These are phyloP conservation scores for Trichoderma sp. DNA, from an alignment of 2,329 filamentous ascomycete species.

Conservation along the genomic window DNA sequence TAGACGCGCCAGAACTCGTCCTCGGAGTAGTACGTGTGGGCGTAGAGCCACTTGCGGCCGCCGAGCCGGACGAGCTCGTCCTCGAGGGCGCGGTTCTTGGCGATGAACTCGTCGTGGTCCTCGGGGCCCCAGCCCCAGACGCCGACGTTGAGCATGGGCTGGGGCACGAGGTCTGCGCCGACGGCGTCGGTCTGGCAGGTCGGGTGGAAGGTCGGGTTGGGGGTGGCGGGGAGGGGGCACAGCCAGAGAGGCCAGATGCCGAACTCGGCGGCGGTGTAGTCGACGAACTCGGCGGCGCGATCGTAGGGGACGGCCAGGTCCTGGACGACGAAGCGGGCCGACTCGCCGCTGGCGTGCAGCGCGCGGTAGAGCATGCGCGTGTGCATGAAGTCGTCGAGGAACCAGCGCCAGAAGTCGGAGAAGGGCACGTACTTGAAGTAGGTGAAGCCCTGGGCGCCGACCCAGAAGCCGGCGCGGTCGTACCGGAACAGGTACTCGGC, in stretches of 20 bases:
- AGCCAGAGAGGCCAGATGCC: constrained; percentile 64
- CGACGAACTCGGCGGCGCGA: constrained; percentile 55
- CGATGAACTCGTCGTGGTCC: constrained; percentile 61
- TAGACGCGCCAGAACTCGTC: constrained; percentile 70
- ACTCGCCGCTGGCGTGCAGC: constrained; percentile 67
- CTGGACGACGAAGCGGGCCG: constrained; percentile 67
- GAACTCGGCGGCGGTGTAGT: constrained; percentile 55
- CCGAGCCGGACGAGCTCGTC: constrained; percentile 67
- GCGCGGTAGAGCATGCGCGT: constrained; percentile 75
- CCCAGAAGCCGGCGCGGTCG: constrained; percentile 76
- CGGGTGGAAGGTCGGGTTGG: constrained; percentile 58
- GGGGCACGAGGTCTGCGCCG: constrained; percentile 28
- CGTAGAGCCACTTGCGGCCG: constrained; percentile 86
- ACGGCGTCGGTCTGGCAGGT: constrained; percentile 42
- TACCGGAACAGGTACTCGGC: constrained; percentile 77
- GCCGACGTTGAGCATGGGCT: constrained; percentile 62
- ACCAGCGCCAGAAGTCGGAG: constrained; percentile 65
- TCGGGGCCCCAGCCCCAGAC: constrained; percentile 78
- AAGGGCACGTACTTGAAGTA: constrained; percentile 70
- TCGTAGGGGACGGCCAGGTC: constrained; percentile 63
- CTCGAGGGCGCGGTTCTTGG: constrained; percentile 72
- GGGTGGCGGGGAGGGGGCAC: constrained; percentile 55
- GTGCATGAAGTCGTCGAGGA: constrained; percentile 72
- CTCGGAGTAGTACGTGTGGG: constrained; percentile 80
- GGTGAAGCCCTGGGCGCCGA: constrained; percentile 64